Evolutionary conservation across 306 rosid species (phyloP).

Genomic region (Morella rubra): DNA sequence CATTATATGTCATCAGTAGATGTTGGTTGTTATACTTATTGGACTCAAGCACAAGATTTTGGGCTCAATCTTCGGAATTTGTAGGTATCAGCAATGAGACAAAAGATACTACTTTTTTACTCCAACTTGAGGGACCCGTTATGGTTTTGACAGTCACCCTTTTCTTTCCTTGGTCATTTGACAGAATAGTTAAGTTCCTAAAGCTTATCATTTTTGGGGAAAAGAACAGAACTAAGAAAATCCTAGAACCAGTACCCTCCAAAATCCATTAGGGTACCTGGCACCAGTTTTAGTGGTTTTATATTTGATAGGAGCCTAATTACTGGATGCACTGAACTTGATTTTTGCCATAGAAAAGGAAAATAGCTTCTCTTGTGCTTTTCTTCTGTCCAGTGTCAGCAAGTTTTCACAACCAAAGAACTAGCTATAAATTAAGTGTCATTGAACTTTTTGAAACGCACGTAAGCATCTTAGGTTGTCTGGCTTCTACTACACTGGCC

Average conservation of each 20-base stretch:
- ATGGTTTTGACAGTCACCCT: background rate
- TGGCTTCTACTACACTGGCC: background rate
- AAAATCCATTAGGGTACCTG: background rate
- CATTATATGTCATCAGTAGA: constrained; percentile 1
- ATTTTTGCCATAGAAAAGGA: background rate
- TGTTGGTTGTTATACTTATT: background rate
- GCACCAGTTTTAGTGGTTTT: background rate
- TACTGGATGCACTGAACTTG: background rate
- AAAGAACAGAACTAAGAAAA: background rate
- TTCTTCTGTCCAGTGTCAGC: background rate
- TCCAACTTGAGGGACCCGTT: background rate
- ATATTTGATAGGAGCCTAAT: background rate
- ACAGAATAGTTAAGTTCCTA: background rate
- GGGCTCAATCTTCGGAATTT: background rate
- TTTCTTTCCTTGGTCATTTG: background rate
- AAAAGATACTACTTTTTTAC: background rate
- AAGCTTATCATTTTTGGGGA: background rate
- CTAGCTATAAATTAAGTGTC: background rate
- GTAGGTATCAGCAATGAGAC: background rate
- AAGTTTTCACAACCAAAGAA: background rate
- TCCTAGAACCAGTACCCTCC: background rate
- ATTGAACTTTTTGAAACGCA: background rate
- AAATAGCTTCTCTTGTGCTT: background rate
- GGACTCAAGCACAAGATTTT: constrained; percentile 3
- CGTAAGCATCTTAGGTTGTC: background rate